A percentile compares a stretch with the other conserved stretches of the same genome.
Conservation (phyloP, 345 rosid genomes). For the Eucalyptus sp. region DNA sequence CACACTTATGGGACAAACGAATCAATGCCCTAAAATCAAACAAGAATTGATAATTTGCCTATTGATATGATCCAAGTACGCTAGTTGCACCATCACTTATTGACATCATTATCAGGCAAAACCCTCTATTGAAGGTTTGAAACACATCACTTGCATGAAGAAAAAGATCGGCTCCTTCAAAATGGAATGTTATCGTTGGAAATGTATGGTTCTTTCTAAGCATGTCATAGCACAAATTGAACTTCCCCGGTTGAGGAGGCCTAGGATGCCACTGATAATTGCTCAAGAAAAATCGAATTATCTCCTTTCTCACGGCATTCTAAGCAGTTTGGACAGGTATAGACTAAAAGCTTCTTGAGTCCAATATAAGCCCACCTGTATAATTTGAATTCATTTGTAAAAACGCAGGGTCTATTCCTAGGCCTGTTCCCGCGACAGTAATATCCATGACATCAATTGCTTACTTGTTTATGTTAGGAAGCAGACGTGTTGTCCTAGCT, state of each 20-base stretch:
- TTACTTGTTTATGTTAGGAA: background rate
- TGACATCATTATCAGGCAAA: background rate
- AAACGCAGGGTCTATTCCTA: background rate
- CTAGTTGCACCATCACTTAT: background rate
- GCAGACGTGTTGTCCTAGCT: background rate
- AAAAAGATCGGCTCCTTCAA: background rate
- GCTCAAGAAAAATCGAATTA: background rate
- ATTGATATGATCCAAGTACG: background rate
- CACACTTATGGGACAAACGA: background rate
- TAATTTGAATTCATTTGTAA: background rate
- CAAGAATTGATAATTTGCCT: fast-evolving
- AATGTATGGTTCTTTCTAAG: background rate
- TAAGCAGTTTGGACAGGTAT: background rate
- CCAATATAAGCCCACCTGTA: background rate
- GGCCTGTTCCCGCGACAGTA: background rate
- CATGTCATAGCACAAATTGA: background rate
- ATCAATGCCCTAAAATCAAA: background rate
- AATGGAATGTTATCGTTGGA: background rate
- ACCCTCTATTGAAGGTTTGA: background rate
- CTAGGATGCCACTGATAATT: background rate
- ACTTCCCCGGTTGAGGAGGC: background rate
- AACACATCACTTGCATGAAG: background rate
- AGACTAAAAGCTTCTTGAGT: background rate
- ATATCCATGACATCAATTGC: background rate
- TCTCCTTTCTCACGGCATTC: background rate